Conservation (phyloP, 108 stramenopile species). For the Nitzschia putrida region DNA sequence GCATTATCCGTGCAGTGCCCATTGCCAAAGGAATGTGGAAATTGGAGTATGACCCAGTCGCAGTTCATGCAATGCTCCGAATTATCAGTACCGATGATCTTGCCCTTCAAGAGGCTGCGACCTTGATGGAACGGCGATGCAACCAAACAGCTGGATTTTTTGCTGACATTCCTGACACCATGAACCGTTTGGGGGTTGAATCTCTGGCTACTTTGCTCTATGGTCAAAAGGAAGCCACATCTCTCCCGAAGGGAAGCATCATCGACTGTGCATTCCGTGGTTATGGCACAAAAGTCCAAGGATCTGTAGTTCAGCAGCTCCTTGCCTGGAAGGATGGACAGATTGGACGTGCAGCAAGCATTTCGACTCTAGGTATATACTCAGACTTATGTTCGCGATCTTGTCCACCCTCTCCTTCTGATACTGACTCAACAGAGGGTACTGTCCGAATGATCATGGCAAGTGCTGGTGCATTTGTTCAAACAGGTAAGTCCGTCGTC, state of each 20-base stretch:
- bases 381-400: slow-evolving; percentile 14
- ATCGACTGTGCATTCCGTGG: slow-evolving; percentile 32
- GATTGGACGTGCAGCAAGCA: neutral
- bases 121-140: slow-evolving; percentile 29
- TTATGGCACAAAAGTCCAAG: neutral
- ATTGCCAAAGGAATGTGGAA: slow-evolving; percentile 52
- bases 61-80: slow-evolving; percentile 61
- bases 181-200: slow-evolving; percentile 24
- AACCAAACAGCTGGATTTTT: slow-evolving; percentile 53
- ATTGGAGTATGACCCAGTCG: slow-evolving; percentile 60
- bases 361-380: slow-evolving; percentile 20
- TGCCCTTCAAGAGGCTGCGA: slow-evolving; percentile 34
- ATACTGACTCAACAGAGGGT: slow-evolving; percentile 11
- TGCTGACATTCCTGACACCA: slow-evolving; percentile 27
- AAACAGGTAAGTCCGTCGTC: slow-evolving; percentile 4
- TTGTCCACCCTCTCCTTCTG: slow-evolving; percentile 17
- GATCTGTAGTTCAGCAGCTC: slow-evolving; percentile 21
- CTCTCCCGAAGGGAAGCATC: slow-evolving; percentile 8
- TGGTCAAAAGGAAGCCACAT: neutral
- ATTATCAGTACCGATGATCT: slow-evolving; percentile 32
- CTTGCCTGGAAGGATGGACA: neutral
- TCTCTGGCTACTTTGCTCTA: slow-evolving; percentile 1
- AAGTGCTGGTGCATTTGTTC: slow-evolving; percentile 27
- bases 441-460: slow-evolving; percentile 20
- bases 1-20: slow-evolving; percentile 36